Conservation (phyloP, 495 filamentous ascomycete genomes). For the Pyrenopolyporus hunteri region DNA sequence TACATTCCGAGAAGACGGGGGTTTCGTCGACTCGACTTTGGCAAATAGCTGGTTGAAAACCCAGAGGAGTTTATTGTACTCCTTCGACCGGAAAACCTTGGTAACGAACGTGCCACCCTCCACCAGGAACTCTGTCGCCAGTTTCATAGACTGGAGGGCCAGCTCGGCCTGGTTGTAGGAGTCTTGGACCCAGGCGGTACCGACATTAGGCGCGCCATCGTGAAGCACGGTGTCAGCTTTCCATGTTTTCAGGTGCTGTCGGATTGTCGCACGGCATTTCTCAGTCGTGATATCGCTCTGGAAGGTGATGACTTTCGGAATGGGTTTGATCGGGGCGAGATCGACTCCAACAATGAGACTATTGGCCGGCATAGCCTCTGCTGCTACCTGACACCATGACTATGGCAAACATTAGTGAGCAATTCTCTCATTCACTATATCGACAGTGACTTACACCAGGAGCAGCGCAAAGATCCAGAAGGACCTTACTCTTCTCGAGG, state of each 20-base stretch:
- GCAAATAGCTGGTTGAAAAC: constrained; percentile 96
- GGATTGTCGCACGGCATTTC: constrained; percentile 91
- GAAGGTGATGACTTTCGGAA: constrained; percentile 90
- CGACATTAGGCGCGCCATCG: constrained; percentile 97
- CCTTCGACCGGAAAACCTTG: constrained; percentile 97
- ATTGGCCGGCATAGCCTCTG: constrained; percentile 89
- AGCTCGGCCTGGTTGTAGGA: constrained; percentile 97
- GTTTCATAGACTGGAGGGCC: constrained; percentile 86
- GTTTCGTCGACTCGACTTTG: constrained; percentile 96
- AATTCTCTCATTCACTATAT: not conserved
- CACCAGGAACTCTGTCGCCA: constrained; percentile 90
- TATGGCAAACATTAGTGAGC: constrained; percentile 35
- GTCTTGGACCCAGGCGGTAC: constrained; percentile 98
- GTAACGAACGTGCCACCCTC: constrained; percentile 96
- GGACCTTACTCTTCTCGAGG: constrained; percentile 92
- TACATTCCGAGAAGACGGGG: constrained; percentile 92
- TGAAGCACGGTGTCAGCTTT: constrained; percentile 98
- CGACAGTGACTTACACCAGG: constrained; percentile 73
- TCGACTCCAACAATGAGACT: constrained; percentile 95
- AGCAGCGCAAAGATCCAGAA: constrained; percentile 96
- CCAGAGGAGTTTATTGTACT: constrained; percentile 96
- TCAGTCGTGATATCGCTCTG: constrained; percentile 98
- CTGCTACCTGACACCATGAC: constrained; percentile 98
- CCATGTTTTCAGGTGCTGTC: constrained; percentile 92
- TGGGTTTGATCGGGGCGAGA: constrained; percentile 93